Percentiles rank a stretch among this genome's conserved stretches.
phyloP scores from a whole-genome alignment of 208 protist species.

The Angomonas deanei region DNA sequence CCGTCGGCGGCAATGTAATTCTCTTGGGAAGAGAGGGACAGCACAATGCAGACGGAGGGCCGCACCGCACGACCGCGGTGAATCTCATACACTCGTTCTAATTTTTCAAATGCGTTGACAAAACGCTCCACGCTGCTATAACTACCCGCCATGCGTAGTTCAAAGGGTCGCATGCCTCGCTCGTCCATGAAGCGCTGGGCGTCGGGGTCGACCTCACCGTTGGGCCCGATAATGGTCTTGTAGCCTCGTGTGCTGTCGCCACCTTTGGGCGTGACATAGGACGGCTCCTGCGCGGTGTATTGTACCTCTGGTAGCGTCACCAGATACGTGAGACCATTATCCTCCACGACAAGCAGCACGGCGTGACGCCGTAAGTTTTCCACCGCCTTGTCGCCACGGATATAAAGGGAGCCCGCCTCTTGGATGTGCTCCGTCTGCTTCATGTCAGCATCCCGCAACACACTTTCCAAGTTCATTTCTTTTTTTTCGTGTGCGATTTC shows the following conservation, averaged over 20 bases:
- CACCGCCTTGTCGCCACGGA: conserved; percentile 64
- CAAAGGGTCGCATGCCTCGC: conserved; percentile 63
- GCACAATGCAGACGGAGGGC: conserved; percentile 55
- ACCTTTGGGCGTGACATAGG: conserved; percentile 11
- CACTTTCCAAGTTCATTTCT: conserved; percentile 49
- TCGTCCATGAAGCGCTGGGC: conserved; percentile 73
- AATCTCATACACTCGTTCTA: conserved; percentile 71
- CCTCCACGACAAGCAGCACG: conserved; percentile 65
- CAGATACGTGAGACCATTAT: conserved; percentile 60
- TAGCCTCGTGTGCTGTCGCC: background rate
- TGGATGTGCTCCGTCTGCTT: conserved; percentile 62
- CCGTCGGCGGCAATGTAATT: conserved; percentile 75
- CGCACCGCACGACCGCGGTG: conserved; percentile 73
- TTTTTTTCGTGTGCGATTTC: conserved; percentile 25
- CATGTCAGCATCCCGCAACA: conserved; percentile 61
- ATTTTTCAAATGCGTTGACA: conserved; percentile 66
- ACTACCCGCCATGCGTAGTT: conserved; percentile 77
- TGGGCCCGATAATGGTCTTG: conserved; percentile 52
- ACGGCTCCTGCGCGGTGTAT: conserved; percentile 17
- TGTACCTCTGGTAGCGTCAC: conserved; percentile 78
- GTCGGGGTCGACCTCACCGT: conserved; percentile 70
- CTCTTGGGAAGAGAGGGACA: conserved; percentile 41
- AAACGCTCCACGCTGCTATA: conserved; percentile 70
- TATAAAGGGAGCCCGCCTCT: conserved; percentile 54
- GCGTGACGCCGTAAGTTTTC: conserved; percentile 72